phyloP scores from a whole-genome alignment of 169 alveolate species.

The Eimeria acervulina region DNA sequence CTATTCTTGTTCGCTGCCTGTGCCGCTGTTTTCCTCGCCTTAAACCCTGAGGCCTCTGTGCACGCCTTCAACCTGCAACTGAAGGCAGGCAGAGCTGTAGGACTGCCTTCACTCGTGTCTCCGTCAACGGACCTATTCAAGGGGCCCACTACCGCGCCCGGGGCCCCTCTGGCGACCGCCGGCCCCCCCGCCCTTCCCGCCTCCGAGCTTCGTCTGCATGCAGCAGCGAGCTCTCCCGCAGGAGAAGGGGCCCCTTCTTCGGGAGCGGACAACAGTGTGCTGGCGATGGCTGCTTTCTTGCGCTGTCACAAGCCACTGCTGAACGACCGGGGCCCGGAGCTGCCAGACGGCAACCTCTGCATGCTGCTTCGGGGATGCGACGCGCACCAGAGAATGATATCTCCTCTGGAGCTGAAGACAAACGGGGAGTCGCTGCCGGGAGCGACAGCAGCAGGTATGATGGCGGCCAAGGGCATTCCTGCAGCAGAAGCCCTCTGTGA shows the following conservation, averaged over 20 bases:
- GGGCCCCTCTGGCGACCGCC: slow-evolving; percentile 19
- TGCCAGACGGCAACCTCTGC: slow-evolving; percentile 75
- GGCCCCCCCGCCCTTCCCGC: neutral
- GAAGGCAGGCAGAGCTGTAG: neutral
- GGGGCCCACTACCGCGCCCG: neutral
- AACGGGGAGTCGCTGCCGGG: slow-evolving; percentile 70
- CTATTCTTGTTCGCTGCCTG: neutral
- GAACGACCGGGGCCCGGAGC: slow-evolving; percentile 61
- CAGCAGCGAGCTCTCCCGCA: neutral
- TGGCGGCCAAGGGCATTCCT: slow-evolving; percentile 66
- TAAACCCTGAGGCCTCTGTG: slow-evolving; percentile 14
- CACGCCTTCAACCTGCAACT: slow-evolving; percentile 47
- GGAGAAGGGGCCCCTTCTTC: neutral
- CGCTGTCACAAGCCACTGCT: slow-evolving; percentile 81
- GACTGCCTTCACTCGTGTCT: neutral
- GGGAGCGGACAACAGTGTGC: slow-evolving; percentile 27
- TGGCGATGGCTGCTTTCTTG: slow-evolving; percentile 75
- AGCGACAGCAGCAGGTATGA: slow-evolving; percentile 68
- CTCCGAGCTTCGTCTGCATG: slow-evolving; percentile 11
- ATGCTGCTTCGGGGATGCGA: slow-evolving; percentile 78
- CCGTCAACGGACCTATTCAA: neutral
- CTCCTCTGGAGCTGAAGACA: slow-evolving; percentile 77
- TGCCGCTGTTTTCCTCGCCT: slow-evolving; percentile 3
- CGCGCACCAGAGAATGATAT: slow-evolving; percentile 76
- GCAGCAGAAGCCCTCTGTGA: slow-evolving; percentile 66